These are phyloP conservation scores for Erysimum cheiranthoides DNA, from an alignment of 345 rosid genomes.

Conservation along the genomic window DNA sequence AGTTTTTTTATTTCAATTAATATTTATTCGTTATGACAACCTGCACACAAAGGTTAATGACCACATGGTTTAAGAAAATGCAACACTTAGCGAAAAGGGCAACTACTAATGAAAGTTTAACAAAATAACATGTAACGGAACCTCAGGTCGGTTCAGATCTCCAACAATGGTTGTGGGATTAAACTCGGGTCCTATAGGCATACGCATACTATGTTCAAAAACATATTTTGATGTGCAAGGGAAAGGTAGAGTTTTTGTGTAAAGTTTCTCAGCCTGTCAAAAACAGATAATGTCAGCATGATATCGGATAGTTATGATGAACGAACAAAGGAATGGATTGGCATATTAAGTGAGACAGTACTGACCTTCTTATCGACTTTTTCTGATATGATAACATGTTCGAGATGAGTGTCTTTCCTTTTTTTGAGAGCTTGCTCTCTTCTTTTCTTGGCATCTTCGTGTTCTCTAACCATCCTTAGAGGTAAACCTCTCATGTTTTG, in stretches of 20 bases:
- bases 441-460: constrained; percentile 66
- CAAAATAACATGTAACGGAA: constrained; percentile 36
- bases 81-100: background rate
- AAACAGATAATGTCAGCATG: constrained; percentile 29
- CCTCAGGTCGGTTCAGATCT: constrained; percentile 79
- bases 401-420: constrained; percentile 78
- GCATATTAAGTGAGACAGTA: constrained; percentile 1
- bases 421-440: constrained; percentile 69
- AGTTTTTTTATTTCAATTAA: too few species aligned
- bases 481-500: constrained; percentile 79
- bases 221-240: constrained; percentile 80
- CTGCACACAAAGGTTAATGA: constrained; percentile 47
- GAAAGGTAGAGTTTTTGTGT: constrained; percentile 69
- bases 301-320: background rate
- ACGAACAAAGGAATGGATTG: too few species aligned
- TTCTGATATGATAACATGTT: constrained; percentile 79
- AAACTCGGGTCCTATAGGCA: constrained; percentile 87
- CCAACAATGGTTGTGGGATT: constrained; percentile 71
- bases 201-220: constrained; percentile 78
- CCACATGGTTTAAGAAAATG: background rate
- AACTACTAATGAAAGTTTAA: constrained; percentile 6
- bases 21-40: too few species aligned
- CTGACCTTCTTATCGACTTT: constrained; percentile 83
- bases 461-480: constrained; percentile 74
- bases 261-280: constrained; percentile 82